Percentiles rank a stretch among this genome's conserved stretches.
These are phyloP conservation scores for Podaxis carcinomalis DNA, from an alignment of 768 basidiomycete genomes.

Conservation along the genomic window DNA sequence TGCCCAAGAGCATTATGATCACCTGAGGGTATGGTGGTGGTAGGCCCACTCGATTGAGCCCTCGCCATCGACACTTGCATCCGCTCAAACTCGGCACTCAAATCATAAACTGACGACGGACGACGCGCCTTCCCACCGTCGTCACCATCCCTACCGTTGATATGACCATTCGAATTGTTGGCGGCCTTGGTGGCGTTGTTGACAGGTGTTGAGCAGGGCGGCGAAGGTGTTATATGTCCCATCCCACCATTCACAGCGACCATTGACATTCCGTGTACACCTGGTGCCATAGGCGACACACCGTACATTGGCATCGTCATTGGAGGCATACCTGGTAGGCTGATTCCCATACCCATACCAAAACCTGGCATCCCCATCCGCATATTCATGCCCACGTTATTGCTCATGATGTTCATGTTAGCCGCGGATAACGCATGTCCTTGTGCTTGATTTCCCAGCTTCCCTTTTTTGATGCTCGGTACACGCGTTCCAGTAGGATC, in stretches of 20 bases:
- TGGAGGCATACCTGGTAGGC: constrained; percentile 14
- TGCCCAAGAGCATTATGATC: not conserved
- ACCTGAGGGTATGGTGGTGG: not conserved
- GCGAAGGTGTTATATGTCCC: not conserved
- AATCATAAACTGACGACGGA: constrained; percentile 26
- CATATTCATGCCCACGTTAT: constrained; percentile 1
- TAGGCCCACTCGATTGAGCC: constrained; percentile 4
- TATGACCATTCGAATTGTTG: not conserved
- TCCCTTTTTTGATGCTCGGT: constrained; percentile 29
- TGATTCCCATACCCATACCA: not conserved
- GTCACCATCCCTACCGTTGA: not conserved
- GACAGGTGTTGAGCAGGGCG: not conserved
- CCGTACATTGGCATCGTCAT: constrained; percentile 14
- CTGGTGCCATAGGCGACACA: constrained; percentile 10
- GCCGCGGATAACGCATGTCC: constrained; percentile 1
- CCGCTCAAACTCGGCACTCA: constrained; percentile 37
- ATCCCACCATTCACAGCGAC: not conserved
- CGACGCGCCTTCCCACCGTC: constrained; percentile 10
- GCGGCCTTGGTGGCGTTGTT: not conserved
- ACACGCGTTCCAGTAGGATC: constrained; percentile 44
- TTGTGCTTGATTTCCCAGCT: constrained; percentile 8
- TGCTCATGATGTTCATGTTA: constrained; percentile 8
- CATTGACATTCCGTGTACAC: constrained; percentile 1
- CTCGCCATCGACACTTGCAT: constrained; percentile 23
- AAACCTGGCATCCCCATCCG: constrained; percentile 10